Percentiles rank a stretch among this genome's conserved stretches.
Conservation (phyloP, 73 alveolate genomes). For the Chromera velia region DNA sequence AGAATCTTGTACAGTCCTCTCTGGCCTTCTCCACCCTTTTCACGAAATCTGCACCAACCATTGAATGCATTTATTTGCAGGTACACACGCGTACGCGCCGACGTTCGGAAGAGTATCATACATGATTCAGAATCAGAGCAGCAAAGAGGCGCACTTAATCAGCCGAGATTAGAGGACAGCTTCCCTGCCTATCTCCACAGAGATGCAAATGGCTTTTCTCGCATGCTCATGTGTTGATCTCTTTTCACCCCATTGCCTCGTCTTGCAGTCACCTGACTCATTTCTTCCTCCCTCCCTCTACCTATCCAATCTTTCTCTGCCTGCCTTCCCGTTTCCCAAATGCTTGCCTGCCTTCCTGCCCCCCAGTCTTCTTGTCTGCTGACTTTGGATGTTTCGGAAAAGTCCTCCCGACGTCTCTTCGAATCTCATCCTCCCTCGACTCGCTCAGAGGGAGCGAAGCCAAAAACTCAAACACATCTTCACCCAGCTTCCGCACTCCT, state of each 20-base stretch:
- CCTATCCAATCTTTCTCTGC: too few relatives aligned
- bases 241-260: too few relatives aligned
- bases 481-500: not conserved
- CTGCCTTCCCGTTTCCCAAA: too few relatives aligned
- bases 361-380: not conserved
- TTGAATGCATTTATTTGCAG: too few relatives aligned
- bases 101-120: not conserved
- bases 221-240: too few relatives aligned
- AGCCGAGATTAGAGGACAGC: too few relatives aligned
- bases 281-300: too few relatives aligned
- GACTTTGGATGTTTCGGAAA: not conserved
- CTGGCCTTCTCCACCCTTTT: not conserved
- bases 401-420: not conserved
- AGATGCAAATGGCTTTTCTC: too few relatives aligned
- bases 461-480: not conserved
- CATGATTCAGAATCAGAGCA: too few relatives aligned
- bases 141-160: too few relatives aligned
- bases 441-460: not conserved
- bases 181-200: too few relatives aligned
- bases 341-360: not conserved
- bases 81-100: not conserved
- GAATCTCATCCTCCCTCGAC: not conserved
- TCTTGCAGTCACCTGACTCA: too few relatives aligned
- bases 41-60: not conserved
- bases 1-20: not conserved